Evolutionary conservation across 2,329 filamentous ascomycete species (phyloP).

Genomic region (Paraconiothyrium brasiliense): DNA sequence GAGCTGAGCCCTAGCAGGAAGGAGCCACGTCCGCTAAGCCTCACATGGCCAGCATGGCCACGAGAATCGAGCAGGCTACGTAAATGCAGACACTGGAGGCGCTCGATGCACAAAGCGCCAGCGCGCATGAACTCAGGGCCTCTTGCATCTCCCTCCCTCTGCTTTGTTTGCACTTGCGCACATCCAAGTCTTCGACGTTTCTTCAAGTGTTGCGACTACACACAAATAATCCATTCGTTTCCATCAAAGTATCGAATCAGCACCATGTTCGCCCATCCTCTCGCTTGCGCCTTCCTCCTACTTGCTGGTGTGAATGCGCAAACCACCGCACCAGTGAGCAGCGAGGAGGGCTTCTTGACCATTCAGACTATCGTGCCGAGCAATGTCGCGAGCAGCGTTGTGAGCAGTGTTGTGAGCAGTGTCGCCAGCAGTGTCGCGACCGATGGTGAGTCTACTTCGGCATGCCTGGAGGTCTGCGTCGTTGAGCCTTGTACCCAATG

Average conservation of each 20-base stretch:
- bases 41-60: constrained; percentile 7
- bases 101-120: constrained; percentile 11
- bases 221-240: background rate
- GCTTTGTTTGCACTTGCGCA: background rate
- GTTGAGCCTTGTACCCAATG: constrained; percentile 39
- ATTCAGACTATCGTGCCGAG: constrained; percentile 38
- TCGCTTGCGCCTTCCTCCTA: constrained; percentile 37
- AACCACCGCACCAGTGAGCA: constrained; percentile 20
- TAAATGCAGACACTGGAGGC: constrained; percentile 1
- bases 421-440: background rate
- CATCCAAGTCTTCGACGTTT: constrained; percentile 1
- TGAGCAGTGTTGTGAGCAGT: too few relatives aligned
- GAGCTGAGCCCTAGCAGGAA: constrained; percentile 43
- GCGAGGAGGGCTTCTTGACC: constrained; percentile 35
- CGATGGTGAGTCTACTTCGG: constrained; percentile 22
- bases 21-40: constrained; percentile 38
- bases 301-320: constrained; percentile 39
- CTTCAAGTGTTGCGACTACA: background rate
- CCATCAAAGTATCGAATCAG: background rate
- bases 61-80: constrained; percentile 13
- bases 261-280: constrained; percentile 31
- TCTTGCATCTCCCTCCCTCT: background rate
- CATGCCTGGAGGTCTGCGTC: constrained; percentile 39
- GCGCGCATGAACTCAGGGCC: constrained; percentile 6
- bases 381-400: too few relatives aligned